A percentile compares a stretch with the other conserved stretches of the same genome.
phyloP scores from a whole-genome alignment of 2,329 filamentous ascomycete genomes.

The Ceratocystis harringtonii region DNA sequence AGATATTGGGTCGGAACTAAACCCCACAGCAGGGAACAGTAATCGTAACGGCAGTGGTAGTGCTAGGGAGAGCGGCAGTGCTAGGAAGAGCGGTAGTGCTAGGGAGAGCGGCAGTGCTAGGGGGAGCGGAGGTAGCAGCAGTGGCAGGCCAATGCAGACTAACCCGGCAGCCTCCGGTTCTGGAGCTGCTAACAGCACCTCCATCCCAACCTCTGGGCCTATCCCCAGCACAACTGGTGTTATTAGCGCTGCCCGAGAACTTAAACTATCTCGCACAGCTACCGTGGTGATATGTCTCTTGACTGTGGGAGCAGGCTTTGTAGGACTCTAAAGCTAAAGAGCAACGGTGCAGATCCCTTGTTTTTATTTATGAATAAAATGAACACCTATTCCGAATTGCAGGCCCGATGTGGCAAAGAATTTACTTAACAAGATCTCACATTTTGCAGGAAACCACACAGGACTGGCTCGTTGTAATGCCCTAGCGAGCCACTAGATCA shows the following conservation, averaged over 20 bases:
- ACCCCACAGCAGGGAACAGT: background rate
- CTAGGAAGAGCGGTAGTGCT: background rate
- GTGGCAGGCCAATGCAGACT: background rate
- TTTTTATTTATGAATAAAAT: background rate
- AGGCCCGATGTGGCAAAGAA: background rate
- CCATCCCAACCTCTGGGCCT: background rate
- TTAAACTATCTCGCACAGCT: slow-evolving; percentile 13
- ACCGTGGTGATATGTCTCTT: slow-evolving; percentile 14
- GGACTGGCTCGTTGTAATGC: background rate
- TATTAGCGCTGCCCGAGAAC: slow-evolving; percentile 8
- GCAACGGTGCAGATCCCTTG: background rate
- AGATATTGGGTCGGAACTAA: background rate
- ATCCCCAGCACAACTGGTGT: background rate
- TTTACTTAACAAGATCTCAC: too few species aligned
- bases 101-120: background rate
- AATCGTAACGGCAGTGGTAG: background rate
- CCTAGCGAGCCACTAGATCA: background rate
- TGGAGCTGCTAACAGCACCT: background rate
- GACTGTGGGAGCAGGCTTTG: slow-evolving; percentile 16
- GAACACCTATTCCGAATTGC: background rate
- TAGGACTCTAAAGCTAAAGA: slow-evolving; percentile 11
- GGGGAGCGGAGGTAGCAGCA: background rate
- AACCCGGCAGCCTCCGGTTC: background rate
- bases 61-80: background rate
- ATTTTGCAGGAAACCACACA: too few species aligned